Conservation (phyloP, 306 rosid species). For the Dryas drummondii region DNA sequence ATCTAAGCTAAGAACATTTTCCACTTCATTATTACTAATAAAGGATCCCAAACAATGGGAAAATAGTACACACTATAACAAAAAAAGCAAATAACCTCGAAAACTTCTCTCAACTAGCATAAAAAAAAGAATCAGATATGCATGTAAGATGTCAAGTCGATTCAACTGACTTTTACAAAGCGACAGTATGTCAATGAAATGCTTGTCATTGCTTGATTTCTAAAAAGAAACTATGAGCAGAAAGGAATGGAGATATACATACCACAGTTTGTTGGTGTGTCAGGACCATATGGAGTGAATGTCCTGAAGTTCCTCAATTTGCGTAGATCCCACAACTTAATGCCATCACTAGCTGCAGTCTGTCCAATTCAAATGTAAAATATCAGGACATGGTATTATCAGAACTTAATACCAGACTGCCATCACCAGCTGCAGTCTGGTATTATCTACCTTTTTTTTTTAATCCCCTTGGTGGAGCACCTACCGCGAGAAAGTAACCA, state of each 20-base stretch:
- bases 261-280: constrained; percentile 86
- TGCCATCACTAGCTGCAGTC: constrained; percentile 98
- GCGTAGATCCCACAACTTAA: constrained; percentile 95
- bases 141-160: neutral
- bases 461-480: constrained; percentile 20
- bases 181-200: neutral
- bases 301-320: constrained; percentile 86
- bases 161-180: neutral
- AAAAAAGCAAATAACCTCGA: neutral
- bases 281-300: constrained; percentile 78
- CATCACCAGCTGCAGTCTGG: no score
- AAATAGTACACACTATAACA: neutral
- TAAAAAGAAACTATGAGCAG: neutral
- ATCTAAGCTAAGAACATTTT: neutral
- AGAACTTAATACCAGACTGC: no score
- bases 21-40: neutral
- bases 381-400: constrained; percentile 18
- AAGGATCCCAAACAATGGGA: neutral
- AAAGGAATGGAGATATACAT: constrained; percentile 11
- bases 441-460: neutral
- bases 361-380: constrained; percentile 35
- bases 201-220: neutral
- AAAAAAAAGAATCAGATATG: neutral
- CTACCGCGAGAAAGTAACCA: constrained; percentile 98
- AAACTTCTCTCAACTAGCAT: neutral